These are phyloP conservation scores for Pseudovirgaria hyperparasitica DNA, from an alignment of 2,329 filamentous ascomycete genomes.

Conservation along the genomic window DNA sequence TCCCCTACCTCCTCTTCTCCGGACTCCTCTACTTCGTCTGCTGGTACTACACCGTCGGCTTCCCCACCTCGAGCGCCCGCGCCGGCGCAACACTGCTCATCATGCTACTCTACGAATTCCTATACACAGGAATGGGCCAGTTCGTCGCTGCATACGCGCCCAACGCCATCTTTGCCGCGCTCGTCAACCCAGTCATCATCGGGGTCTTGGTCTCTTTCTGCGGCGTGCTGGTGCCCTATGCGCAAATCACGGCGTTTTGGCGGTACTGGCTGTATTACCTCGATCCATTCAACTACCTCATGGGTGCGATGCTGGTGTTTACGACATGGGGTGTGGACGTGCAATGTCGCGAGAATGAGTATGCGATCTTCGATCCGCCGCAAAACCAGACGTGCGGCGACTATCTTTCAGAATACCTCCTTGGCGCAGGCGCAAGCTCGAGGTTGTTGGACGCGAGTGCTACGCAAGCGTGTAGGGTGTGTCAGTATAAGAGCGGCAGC, in stretches of 20 bases:
- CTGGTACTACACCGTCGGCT: constrained; percentile 24
- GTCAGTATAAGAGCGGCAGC: constrained; percentile 43
- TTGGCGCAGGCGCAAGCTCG: constrained; percentile 32
- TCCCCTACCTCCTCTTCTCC: constrained; percentile 34
- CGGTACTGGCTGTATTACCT: constrained; percentile 29
- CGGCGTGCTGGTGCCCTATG: constrained; percentile 22
- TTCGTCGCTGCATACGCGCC: constrained; percentile 36
- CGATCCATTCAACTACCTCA: constrained; percentile 31
- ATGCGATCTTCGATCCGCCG: constrained; percentile 35
- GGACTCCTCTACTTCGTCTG: constrained; percentile 34
- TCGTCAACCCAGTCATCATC: constrained; percentile 28
- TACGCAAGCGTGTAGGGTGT: constrained; percentile 44
- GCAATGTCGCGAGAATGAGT: constrained; percentile 21
- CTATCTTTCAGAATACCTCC: constrained; percentile 43
- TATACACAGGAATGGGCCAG: constrained; percentile 42
- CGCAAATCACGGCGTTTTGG: constrained; percentile 21
- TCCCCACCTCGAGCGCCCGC: constrained; percentile 30
- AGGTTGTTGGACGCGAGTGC: constrained; percentile 50
- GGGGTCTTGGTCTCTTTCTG: constrained; percentile 18
- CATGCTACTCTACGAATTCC: constrained; percentile 40
- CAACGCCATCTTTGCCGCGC: constrained; percentile 32
- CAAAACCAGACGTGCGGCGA: constrained; percentile 41
- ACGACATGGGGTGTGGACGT: constrained; percentile 29
- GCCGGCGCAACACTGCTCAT: constrained; percentile 32
- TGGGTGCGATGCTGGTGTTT: constrained; percentile 27